A percentile compares a stretch with the other conserved stretches of the same genome.
These are phyloP conservation scores for Fusarium xylarioides DNA, from an alignment of 2,329 filamentous ascomycete genomes.

Conservation along the genomic window DNA sequence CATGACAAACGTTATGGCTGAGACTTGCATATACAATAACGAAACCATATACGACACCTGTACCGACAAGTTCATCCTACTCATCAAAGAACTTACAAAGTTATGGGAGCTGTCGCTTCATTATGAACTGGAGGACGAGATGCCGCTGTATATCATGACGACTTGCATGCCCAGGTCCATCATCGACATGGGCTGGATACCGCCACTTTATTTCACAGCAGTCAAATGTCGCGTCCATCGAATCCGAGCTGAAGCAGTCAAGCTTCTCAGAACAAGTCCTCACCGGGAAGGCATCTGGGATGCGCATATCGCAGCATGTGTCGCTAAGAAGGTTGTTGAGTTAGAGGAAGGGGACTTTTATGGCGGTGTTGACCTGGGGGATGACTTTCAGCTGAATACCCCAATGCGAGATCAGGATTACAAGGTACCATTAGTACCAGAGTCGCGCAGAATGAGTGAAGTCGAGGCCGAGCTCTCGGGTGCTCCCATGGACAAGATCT, in stretches of 20 bases:
- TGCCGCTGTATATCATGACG: slow-evolving; percentile 16
- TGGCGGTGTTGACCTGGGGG: neutral
- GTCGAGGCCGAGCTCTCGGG: slow-evolving; percentile 32
- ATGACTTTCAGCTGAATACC: slow-evolving; percentile 23
- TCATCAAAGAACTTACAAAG: slow-evolving; percentile 42
- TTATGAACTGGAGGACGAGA: slow-evolving; percentile 4
- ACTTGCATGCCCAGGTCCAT: slow-evolving; percentile 47
- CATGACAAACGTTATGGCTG: slow-evolving; percentile 55
- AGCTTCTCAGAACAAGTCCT: slow-evolving; percentile 41
- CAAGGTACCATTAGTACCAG: slow-evolving; percentile 20
- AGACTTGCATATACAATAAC: slow-evolving; percentile 46
- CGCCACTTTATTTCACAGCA: slow-evolving; percentile 56
- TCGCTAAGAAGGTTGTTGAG: slow-evolving; percentile 50
- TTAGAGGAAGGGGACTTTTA: slow-evolving; percentile 49
- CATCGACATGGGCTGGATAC: slow-evolving; percentile 55
- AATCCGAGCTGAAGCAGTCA: slow-evolving; percentile 51
- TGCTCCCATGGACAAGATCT: slow-evolving; percentile 33
- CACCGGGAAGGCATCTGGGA: slow-evolving; percentile 57
- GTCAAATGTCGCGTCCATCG: slow-evolving; percentile 56
- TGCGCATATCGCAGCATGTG: slow-evolving; percentile 40
- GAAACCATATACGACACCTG: slow-evolving; percentile 52
- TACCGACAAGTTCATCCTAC: slow-evolving; percentile 43
- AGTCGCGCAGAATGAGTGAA: slow-evolving; percentile 24
- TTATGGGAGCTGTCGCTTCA: slow-evolving; percentile 16
- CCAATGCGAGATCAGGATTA: slow-evolving; percentile 11